These are phyloP conservation scores for Starmera quercuum DNA, from an alignment of 805 yeast species.

Conservation along the genomic window DNA sequence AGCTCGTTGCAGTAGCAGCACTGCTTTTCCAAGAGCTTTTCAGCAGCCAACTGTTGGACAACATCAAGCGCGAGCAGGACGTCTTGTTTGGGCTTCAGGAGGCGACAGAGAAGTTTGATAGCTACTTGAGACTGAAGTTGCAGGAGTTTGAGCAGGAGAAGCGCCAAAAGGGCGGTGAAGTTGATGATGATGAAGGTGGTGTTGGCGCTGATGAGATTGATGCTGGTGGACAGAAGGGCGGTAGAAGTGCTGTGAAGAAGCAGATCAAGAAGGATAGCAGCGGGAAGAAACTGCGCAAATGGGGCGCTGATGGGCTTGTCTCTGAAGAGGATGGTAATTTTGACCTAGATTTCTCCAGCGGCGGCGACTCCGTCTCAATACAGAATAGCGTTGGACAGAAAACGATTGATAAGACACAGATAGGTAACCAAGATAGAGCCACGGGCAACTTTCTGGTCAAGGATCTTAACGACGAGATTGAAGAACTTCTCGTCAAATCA, in stretches of 20 bases:
- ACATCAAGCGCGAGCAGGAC: slow-evolving; percentile 21
- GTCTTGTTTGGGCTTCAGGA: slow-evolving; percentile 21
- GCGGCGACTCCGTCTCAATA: slow-evolving; percentile 11
- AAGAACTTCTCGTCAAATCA: slow-evolving; percentile 27
- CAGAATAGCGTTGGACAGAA: slow-evolving; percentile 10
- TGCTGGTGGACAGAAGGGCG: slow-evolving; percentile 4
- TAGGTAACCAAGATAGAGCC: slow-evolving; percentile 32
- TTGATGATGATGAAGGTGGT: not conserved
- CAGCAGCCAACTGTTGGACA: slow-evolving; percentile 18
- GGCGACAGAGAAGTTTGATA: slow-evolving; percentile 30
- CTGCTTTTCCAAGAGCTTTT: slow-evolving; percentile 24
- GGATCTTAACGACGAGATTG: slow-evolving; percentile 50
- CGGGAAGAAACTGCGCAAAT: slow-evolving; percentile 45
- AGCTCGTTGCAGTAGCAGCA: slow-evolving; percentile 22
- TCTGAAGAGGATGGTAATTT: slow-evolving; percentile 37
- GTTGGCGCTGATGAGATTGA: not conserved
- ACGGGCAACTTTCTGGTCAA: slow-evolving; percentile 59
- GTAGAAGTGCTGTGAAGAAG: slow-evolving; percentile 10
- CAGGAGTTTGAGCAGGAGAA: slow-evolving; percentile 14
- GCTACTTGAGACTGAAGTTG: slow-evolving; percentile 29
- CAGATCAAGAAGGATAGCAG: slow-evolving; percentile 10
- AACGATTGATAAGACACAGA: slow-evolving; percentile 22
- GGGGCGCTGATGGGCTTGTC: slow-evolving; percentile 58
- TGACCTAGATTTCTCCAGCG: slow-evolving; percentile 48
- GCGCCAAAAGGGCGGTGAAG: slow-evolving; percentile 1